Evolutionary conservation across 495 filamentous ascomycete genomes (phyloP).

Genomic region (Penicillium alfredii): DNA sequence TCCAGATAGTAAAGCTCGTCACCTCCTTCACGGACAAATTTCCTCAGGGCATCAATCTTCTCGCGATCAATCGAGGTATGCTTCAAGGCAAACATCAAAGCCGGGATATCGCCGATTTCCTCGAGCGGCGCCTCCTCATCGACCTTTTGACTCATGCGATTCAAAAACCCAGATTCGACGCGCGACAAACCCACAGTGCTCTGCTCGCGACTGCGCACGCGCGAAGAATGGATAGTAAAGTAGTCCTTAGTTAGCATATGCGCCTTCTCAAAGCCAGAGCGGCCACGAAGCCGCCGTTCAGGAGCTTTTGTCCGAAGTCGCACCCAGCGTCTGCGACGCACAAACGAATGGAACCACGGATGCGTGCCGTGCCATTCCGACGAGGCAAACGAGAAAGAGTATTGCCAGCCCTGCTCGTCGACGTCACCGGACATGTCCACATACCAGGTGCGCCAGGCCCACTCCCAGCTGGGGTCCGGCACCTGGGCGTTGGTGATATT

Average conservation of each 20-base stretch:
- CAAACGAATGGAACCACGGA: conserved; percentile 89
- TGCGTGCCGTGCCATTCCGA: conserved; percentile 90
- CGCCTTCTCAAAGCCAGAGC: conserved; percentile 36
- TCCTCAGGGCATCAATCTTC: conserved; percentile 73
- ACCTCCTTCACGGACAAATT: conserved; percentile 71
- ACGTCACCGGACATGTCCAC: conserved; percentile 83
- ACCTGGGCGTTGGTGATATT: conserved; percentile 87
- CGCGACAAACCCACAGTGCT: conserved; percentile 25
- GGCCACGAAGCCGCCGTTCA: conserved; percentile 18
- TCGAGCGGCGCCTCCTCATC: conserved; percentile 37
- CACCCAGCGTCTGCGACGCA: conserved; percentile 82
- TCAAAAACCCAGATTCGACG: conserved; percentile 31
- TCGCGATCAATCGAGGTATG: conserved; percentile 76
- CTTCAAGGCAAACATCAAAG: conserved; percentile 59
- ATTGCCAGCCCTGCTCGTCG: conserved; percentile 94
- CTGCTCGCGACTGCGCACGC: conserved; percentile 36
- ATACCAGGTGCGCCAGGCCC: conserved; percentile 93
- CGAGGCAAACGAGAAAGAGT: conserved; percentile 76
- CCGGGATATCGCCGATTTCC: conserved; percentile 60
- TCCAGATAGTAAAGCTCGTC: conserved; percentile 76
- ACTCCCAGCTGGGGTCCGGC: conserved; percentile 93
- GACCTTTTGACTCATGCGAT: conserved; percentile 20
- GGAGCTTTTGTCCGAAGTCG: conserved; percentile 63
- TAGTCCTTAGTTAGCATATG: conserved; percentile 77
- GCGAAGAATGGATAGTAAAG: conserved; percentile 67